Conservation (phyloP, 257 asterid species). For the Asclepias syriaca region DNA sequence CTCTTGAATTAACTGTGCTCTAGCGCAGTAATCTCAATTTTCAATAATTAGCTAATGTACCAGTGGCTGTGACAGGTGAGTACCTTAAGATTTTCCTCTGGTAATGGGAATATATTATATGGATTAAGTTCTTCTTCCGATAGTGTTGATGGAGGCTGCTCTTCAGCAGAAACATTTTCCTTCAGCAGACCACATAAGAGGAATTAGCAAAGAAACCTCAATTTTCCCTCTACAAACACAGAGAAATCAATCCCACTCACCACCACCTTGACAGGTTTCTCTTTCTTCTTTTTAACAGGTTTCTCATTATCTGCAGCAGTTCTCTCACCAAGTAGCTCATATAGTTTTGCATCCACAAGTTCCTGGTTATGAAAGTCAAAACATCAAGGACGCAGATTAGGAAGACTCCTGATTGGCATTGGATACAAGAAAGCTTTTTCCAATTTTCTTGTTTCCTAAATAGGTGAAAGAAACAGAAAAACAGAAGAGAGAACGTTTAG, state of each 20-base stretch:
- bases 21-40: not conserved
- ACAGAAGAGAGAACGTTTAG: slow-evolving; percentile 8
- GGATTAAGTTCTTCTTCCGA: slow-evolving; percentile 90
- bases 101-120: slow-evolving; percentile 70
- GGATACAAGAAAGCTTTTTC: not conserved
- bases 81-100: slow-evolving; percentile 82
- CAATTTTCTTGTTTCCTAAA: not conserved
- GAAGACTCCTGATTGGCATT: not conserved
- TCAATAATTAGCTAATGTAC: not conserved
- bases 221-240: slow-evolving; percentile 3
- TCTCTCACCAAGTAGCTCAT: slow-evolving; percentile 72
- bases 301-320: slow-evolving; percentile 87
- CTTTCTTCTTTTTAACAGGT: slow-evolving; percentile 85
- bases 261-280: slow-evolving; percentile 74
- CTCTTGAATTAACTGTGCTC: not conserved
- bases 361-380: slow-evolving; percentile 40
- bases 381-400: slow-evolving; percentile 1
- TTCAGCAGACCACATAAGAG: slow-evolving; percentile 18
- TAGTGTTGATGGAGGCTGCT: slow-evolving; percentile 44
- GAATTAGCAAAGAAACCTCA: not conserved
- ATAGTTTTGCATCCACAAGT: slow-evolving; percentile 63
- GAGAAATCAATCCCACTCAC: slow-evolving; percentile 29
- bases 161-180: slow-evolving; percentile 59
- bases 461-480: not conserved
- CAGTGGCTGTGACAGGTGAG: no score